These are phyloP conservation scores for Spirogloea muscicola DNA, from an alignment of 139 green algal genomes.

Conservation along the genomic window DNA sequence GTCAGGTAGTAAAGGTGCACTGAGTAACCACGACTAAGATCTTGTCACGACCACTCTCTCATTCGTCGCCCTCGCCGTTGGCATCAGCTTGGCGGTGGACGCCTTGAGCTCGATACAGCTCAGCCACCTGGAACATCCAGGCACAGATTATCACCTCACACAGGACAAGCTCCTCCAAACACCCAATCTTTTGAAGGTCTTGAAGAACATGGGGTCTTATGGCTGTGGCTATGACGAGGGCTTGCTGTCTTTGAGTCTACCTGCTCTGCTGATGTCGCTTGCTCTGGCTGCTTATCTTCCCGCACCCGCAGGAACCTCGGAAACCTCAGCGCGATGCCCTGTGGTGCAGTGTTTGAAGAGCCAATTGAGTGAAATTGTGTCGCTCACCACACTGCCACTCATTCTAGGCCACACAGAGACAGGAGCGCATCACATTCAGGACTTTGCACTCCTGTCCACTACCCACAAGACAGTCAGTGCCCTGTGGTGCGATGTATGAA, in stretches of 20 bases:
- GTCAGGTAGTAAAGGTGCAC: too few relatives aligned
- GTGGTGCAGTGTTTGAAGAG: too few relatives aligned
- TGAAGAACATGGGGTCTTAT: not conserved
- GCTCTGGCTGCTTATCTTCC: constrained; percentile 88
- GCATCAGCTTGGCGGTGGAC: not conserved
- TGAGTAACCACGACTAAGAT: too few relatives aligned
- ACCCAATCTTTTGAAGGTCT: not conserved
- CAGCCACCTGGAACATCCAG: not conserved
- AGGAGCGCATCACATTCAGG: constrained; percentile 33
- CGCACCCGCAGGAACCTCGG: constrained; percentile 69
- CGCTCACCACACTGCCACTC: not conserved
- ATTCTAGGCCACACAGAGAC: not conserved
- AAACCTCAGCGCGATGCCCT: constrained; percentile 52
- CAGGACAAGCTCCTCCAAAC: not conserved
- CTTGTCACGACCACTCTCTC: too few relatives aligned
- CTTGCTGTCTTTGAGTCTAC: constrained; percentile 41
- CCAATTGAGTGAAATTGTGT: too few relatives aligned
- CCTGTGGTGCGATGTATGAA: not conserved
- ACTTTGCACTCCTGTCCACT: not conserved
- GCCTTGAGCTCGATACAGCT: constrained; percentile 6
- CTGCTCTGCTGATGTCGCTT: constrained; percentile 81
- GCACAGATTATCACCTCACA: not conserved
- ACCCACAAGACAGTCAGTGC: not conserved
- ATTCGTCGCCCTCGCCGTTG: too few relatives aligned
- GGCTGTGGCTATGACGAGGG: not conserved